These are phyloP conservation scores for Kurtzmaniella quercitrusa DNA, from an alignment of 1,139 yeast species.

Conservation along the genomic window DNA sequence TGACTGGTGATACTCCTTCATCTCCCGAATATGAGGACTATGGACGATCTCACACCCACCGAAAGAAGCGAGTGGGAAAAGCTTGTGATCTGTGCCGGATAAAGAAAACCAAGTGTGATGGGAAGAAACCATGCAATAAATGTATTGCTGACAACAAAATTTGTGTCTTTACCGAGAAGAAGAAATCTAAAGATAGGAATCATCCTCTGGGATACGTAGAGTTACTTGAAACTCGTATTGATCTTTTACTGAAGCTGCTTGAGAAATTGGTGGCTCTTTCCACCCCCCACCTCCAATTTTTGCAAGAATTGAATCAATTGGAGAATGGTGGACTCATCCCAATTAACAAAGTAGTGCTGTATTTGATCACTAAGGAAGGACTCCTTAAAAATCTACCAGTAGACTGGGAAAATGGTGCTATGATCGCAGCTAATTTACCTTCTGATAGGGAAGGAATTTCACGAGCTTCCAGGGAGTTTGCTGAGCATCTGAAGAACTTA, in stretches of 20 bases:
- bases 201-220: constrained; percentile 70
- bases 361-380: constrained; percentile 36
- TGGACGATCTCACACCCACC: constrained; percentile 13
- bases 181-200: constrained; percentile 54
- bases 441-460: constrained; percentile 18
- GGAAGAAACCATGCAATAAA: constrained; percentile 69
- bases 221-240: constrained; percentile 62
- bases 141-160: constrained; percentile 68
- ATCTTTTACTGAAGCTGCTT: constrained; percentile 55
- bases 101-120: constrained; percentile 75
- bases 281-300: constrained; percentile 32
- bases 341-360: constrained; percentile 47
- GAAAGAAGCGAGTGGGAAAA: constrained; percentile 71
- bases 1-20: constrained; percentile 10
- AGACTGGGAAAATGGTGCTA: constrained; percentile 45
- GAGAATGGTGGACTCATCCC: constrained; percentile 24
- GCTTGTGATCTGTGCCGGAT: constrained; percentile 80
- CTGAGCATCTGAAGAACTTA: constrained; percentile 21
- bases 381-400: constrained; percentile 35
- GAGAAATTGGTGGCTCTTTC: constrained; percentile 35
- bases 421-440: constrained; percentile 32
- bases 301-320: constrained; percentile 16
- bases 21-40: constrained; percentile 10
- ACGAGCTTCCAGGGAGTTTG: constrained; percentile 26
- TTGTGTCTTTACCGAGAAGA: constrained; percentile 71